These are phyloP conservation scores for Escovopsis sp. DNA, from an alignment of 2,329 filamentous ascomycete species.

Conservation along the genomic window DNA sequence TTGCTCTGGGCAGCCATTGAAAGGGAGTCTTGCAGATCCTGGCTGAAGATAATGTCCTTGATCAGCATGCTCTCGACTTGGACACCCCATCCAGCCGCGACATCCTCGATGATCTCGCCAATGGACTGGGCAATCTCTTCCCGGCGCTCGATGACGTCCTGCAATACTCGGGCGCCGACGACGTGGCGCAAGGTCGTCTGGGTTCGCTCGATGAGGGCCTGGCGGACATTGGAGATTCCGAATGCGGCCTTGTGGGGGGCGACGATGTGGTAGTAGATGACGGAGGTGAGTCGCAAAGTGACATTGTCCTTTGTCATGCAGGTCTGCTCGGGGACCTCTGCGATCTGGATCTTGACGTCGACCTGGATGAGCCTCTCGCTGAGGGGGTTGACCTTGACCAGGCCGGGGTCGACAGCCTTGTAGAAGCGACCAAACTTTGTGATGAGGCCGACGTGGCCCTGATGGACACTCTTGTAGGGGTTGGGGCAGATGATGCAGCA, in stretches of 20 bases:
- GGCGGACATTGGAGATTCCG: slow-evolving; percentile 84
- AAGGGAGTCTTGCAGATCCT: slow-evolving; percentile 87
- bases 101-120: slow-evolving; percentile 93
- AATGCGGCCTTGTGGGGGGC: slow-evolving; percentile 95
- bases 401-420: slow-evolving; percentile 87
- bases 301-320: slow-evolving; percentile 99
- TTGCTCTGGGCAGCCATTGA: slow-evolving; percentile 98
- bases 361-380: slow-evolving; percentile 81
- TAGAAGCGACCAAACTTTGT: slow-evolving; percentile 94
- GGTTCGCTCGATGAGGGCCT: slow-evolving; percentile 93
- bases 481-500: slow-evolving; percentile 90
- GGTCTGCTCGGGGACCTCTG: slow-evolving; percentile 87
- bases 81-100: slow-evolving; percentile 86
- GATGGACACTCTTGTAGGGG: slow-evolving; percentile 81
- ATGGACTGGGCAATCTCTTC: slow-evolving; percentile 95
- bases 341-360: slow-evolving; percentile 98
- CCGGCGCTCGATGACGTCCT: slow-evolving; percentile 95
- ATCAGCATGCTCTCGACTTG: slow-evolving; percentile 97
- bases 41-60: slow-evolving; percentile 97
- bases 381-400: slow-evolving; percentile 94
- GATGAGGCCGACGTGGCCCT: slow-evolving; percentile 89
- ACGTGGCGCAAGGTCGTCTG: slow-evolving; percentile 97
- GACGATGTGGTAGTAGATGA: slow-evolving; percentile 98
- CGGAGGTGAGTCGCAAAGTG: slow-evolving; percentile 79
- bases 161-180: slow-evolving; percentile 83